These are phyloP conservation scores for Eimeria praecox DNA, from an alignment of 169 alveolate species.

Conservation along the genomic window DNA sequence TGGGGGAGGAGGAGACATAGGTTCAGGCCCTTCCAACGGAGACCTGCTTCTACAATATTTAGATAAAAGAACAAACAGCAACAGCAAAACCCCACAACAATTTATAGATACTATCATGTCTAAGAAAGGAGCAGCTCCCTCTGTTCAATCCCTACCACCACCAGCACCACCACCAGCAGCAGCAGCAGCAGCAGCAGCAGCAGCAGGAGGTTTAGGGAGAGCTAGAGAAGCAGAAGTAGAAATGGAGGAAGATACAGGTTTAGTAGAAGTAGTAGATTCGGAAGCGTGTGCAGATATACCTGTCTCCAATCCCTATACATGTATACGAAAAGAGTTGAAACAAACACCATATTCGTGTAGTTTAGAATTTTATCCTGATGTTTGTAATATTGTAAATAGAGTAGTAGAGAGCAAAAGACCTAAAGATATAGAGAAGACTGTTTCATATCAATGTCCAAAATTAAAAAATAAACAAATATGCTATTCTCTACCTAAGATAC, in stretches of 20 bases:
- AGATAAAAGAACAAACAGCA: background rate
- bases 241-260: background rate
- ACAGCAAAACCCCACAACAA: conserved; percentile 3
- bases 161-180: background rate
- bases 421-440: background rate
- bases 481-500: background rate
- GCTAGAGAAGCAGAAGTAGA: too few species aligned
- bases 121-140: background rate
- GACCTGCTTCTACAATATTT: conserved; percentile 32
- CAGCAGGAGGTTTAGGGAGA: conserved; percentile 8
- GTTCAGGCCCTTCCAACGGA: background rate
- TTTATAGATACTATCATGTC: background rate
- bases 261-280: conserved; percentile 1
- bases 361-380: conserved; percentile 3
- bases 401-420: background rate
- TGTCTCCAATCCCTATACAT: background rate
- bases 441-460: conserved; percentile 26
- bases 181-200: background rate
- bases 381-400: background rate
- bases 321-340: conserved; percentile 5
- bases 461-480: background rate
- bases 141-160: background rate
- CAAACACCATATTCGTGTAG: conserved; percentile 31
- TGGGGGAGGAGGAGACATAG: too few species aligned
- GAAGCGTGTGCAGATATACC: conserved; percentile 3